A percentile compares a stretch with the other conserved stretches of the same genome.
These are phyloP conservation scores for Zopfochytrium polystomum DNA, from an alignment of 371 early-diverging fungal genomes.

Conservation along the genomic window DNA sequence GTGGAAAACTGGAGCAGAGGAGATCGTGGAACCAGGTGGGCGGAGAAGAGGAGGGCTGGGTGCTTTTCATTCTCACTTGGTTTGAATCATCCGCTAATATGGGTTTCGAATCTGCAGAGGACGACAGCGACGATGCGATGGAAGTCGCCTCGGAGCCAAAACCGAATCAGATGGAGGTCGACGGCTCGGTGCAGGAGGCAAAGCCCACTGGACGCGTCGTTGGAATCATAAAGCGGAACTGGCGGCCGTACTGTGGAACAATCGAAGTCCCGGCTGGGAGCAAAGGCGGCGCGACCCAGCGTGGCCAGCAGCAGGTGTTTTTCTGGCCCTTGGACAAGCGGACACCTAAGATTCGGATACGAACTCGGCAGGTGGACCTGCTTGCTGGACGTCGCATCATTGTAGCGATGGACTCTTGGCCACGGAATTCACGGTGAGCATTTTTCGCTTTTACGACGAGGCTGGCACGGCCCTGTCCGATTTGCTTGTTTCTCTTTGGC, in stretches of 20 bases:
- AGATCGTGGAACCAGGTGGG: constrained; percentile 67
- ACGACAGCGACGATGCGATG: constrained; percentile 44
- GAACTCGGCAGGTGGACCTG: constrained; percentile 79
- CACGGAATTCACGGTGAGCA: constrained; percentile 58
- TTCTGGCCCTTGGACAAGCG: constrained; percentile 88
- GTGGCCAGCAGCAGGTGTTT: constrained; percentile 51
- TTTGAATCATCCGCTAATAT: neutral
- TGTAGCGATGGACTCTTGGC: constrained; percentile 90
- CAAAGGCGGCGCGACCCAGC: constrained; percentile 47
- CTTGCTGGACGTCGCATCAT: constrained; percentile 81
- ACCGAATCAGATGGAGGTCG: constrained; percentile 47
- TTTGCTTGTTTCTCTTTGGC: constrained; percentile 8
- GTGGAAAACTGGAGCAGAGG: constrained; percentile 75
- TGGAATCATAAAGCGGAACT: constrained; percentile 89
- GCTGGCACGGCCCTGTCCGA: too few relatives aligned
- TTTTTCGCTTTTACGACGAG: neutral
- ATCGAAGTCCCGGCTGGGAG: constrained; percentile 68
- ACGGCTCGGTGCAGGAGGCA: constrained; percentile 34
- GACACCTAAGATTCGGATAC: constrained; percentile 86
- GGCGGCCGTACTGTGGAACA: constrained; percentile 92
- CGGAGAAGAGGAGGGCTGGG: neutral
- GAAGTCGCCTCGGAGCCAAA: constrained; percentile 26
- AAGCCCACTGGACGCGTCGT: constrained; percentile 85
- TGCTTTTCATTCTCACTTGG: constrained; percentile 6
- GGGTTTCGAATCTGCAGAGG: constrained; percentile 23